A percentile compares a stretch with the other conserved stretches of the same genome.
phyloP scores from a whole-genome alignment of 1,284 basidiomycete species.

The Ganoderma multipileum region DNA sequence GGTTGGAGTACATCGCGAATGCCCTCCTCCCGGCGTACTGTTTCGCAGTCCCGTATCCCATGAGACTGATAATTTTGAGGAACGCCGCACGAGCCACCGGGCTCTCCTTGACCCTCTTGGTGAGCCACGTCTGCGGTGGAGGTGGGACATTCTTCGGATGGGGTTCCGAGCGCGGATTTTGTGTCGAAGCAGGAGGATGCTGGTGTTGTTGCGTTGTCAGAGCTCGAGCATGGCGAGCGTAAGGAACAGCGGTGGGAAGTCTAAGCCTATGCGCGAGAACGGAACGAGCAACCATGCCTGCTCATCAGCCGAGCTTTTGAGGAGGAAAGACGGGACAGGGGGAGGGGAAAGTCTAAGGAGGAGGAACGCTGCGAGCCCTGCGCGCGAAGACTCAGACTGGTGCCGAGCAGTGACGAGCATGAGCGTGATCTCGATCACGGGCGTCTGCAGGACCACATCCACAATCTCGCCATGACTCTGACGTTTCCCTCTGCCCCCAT shows the following conservation, averaged over 20 bases:
- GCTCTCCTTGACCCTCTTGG: constrained; percentile 59
- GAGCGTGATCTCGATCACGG: background rate
- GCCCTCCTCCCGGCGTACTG: constrained; percentile 67
- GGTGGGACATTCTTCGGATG: constrained; percentile 12
- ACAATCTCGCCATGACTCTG: too few species aligned
- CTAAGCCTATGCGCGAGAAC: constrained; percentile 27
- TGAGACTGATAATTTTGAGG: constrained; percentile 52
- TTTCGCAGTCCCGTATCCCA: constrained; percentile 69
- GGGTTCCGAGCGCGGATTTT: background rate
- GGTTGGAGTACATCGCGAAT: constrained; percentile 61
- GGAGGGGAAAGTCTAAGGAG: constrained; percentile 2
- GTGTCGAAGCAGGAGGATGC: constrained; percentile 9
- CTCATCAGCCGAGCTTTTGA: constrained; percentile 12
- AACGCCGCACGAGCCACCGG: constrained; percentile 59
- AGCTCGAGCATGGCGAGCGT: constrained; percentile 9
- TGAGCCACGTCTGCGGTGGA: constrained; percentile 56
- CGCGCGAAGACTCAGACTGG: background rate
- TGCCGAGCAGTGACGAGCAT: background rate
- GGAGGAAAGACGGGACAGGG: constrained; percentile 1
- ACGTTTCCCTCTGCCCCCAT: too few species aligned
- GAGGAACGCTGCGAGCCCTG: background rate
- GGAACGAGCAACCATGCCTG: constrained; percentile 28
- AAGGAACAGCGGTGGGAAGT: constrained; percentile 4
- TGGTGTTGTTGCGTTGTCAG: constrained; percentile 16
- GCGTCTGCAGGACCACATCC: background rate